Percentiles rank a stretch among this genome's conserved stretches.
Conservation (phyloP, 202 grass and related monocot genomes). For the Bolboschoenoplectus hybrid region DNA sequence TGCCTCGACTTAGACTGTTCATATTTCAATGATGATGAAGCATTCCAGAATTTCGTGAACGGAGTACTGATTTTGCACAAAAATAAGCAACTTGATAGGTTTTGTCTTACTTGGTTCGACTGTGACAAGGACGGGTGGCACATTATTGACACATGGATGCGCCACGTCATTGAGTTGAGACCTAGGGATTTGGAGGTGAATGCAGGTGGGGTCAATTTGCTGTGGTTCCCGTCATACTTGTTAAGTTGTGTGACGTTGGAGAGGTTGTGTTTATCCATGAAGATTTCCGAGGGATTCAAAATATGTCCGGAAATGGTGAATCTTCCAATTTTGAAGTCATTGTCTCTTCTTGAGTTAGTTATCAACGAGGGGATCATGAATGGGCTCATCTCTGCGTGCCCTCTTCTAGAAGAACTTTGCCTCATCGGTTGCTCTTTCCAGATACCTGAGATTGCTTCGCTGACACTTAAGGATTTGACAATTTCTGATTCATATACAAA, state of each 20-base stretch:
- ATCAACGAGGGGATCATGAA: neutral
- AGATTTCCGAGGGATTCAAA: neutral
- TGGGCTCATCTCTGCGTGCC: neutral
- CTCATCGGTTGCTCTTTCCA: neutral
- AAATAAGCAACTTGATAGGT: neutral
- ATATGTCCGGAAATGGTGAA: neutral
- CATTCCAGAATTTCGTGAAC: neutral
- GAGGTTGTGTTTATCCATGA: neutral
- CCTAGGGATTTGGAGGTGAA: neutral
- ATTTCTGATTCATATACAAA: neutral
- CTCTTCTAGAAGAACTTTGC: neutral
- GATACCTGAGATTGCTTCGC: neutral
- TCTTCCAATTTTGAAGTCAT: neutral
- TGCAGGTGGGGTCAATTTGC: neutral
- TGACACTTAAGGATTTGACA: neutral
- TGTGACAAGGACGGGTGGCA: neutral
- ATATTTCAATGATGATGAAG: neutral
- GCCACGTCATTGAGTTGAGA: neutral
- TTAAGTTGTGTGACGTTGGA: neutral
- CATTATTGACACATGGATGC: neutral
- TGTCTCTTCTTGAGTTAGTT: neutral
- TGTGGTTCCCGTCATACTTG: neutral
- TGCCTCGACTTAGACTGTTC: neutral
- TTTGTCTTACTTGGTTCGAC: neutral
- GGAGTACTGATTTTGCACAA: neutral